These are phyloP conservation scores for Aspergillus sergii DNA, from an alignment of 2,329 filamentous ascomycete species.

Conservation along the genomic window DNA sequence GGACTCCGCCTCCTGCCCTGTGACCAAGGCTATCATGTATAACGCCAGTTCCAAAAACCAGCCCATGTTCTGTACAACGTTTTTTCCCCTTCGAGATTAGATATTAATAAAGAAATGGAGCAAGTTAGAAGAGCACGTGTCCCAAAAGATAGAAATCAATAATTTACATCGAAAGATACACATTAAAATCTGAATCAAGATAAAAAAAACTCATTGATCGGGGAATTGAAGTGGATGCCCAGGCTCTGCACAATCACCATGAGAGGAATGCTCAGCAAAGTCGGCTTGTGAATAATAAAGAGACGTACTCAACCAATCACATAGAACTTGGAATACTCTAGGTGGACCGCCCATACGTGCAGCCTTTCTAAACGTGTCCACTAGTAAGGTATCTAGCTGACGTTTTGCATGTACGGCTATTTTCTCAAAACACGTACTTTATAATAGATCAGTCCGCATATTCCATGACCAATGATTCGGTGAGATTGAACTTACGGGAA, in stretches of 20 bases:
- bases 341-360: background rate
- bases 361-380: background rate
- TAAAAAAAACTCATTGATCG: background rate
- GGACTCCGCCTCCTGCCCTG: background rate
- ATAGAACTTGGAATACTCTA: background rate
- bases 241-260: background rate
- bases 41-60: background rate
- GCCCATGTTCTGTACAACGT: background rate
- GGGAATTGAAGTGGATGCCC: background rate
- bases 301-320: background rate
- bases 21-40: background rate
- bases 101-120: background rate
- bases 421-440: slow-evolving; percentile 38
- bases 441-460: slow-evolving; percentile 7
- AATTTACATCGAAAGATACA: slow-evolving; percentile 2
- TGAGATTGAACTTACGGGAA: slow-evolving; percentile 60
- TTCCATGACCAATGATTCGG: no score
- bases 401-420: background rate
- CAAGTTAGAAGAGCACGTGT: background rate
- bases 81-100: background rate
- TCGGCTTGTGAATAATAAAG: background rate
- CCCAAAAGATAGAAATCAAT: background rate
- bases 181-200: background rate
- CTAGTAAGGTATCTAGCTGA: background rate
- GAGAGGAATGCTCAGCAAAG: background rate